Base-by-base conservation (phyloP, 1,139 yeast species). In the Debaryomycetaceae sp. region DNA sequence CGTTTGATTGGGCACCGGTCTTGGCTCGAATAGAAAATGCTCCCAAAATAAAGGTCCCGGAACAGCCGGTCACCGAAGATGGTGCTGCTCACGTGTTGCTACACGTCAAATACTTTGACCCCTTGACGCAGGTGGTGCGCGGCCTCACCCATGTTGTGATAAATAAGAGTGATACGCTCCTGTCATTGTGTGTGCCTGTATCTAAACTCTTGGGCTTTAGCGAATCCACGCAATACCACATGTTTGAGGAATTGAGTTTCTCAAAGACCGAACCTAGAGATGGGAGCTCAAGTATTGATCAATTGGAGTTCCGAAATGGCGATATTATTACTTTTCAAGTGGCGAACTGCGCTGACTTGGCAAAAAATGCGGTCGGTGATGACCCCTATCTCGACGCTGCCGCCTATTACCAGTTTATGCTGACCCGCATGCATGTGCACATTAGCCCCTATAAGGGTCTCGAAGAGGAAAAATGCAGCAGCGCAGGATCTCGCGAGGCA, bases 201-300 rank as follows among this genome's bases (percentile, higher is more conserved):
- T 59, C 60, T 30, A 40, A 53, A 16, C 38, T 69, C 5, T 61
- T 77, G 44, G 65, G 66, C 2, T 65, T 78, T 41, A 49, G 48
- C 8, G 44, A 56, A 2, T 50, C 63, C 2, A 54, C 61, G 2
- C 39, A 43, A 3, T 44, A 80, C 15, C 61, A 57, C 7, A 49
- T 77, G 16, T 72, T 51, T 39, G 96, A 87, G 52, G 97, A 87
- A 44, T 57, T 83, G 23, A 73, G 78, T 30, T 77, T 77, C 3
- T 62, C 63, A 2, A 70, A 72, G 45, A 63, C 83, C 29, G 82
- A 77, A 24, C 47, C 49, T 4, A 41, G 73, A 6, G 62, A 69
- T 26, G 47, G 55, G 4, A 46, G 51, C 4, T 52, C 58, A 25
- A 59, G 80, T 0, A 71, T 79, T 39, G 73, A 68, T 37, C 68